Evolutionary conservation across 148 eudicot genomes (phyloP).

Genomic region (Cornus kousa): DNA sequence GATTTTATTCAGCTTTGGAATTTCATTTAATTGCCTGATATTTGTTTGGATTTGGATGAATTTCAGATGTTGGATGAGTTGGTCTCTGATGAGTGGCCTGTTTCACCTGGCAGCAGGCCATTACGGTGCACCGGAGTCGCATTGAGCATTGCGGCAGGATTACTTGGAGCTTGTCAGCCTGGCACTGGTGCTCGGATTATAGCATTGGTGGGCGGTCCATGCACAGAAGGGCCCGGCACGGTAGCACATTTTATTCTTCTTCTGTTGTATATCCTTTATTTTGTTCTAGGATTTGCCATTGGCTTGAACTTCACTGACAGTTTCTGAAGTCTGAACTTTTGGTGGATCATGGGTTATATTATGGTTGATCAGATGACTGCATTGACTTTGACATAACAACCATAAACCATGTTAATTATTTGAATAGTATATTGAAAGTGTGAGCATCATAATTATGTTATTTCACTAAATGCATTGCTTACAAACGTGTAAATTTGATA

Average conservation of each 20-base stretch:
- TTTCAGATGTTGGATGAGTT: conserved; percentile 81
- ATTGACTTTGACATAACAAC: not conserved
- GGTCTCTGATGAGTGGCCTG: conserved; percentile 87
- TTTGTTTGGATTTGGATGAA: conserved; percentile 12
- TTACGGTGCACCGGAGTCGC: conserved; percentile 94
- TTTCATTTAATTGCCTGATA: not conserved
- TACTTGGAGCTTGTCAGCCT: conserved; percentile 78
- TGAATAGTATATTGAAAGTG: too few relatives aligned
- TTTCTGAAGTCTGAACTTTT: not conserved
- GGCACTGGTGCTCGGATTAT: conserved; percentile 87
- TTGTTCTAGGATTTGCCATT: not conserved
- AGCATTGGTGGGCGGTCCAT: conserved; percentile 95
- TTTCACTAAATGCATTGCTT: not conserved
- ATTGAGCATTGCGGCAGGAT: conserved; percentile 80
- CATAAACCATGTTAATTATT: not conserved
- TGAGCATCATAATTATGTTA: too few relatives aligned
- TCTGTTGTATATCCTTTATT: not conserved
- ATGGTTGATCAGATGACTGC: not conserved
- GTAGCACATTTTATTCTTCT: conserved; percentile 35
- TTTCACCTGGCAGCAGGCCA: conserved; percentile 79
- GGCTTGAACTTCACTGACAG: not conserved
- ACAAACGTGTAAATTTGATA: not conserved
- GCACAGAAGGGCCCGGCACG: conserved; percentile 97
- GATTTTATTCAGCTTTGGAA: not conserved
- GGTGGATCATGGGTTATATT: not conserved